Base-by-base conservation (phyloP, 305 asterid genomes). In the Solanum hybrid region DNA sequence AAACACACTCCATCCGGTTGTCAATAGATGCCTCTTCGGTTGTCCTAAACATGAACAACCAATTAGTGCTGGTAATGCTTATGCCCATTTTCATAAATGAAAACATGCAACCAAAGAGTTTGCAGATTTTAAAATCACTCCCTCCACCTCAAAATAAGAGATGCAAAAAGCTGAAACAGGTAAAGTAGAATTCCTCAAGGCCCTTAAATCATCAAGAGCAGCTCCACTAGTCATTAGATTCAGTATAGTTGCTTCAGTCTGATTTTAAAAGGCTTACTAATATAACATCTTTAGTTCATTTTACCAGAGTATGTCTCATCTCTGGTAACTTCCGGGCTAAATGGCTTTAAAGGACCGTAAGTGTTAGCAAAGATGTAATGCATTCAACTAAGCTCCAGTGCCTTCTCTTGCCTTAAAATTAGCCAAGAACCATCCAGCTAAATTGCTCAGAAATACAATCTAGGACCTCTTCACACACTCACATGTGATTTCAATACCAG, bases 1-100 rank as follows among this genome's bases (percentile, higher is more conserved):
- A 88, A 96, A 97, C 89, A 96, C 99, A 88, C 99, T 96, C 99
- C 99, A 96, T 88, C 99, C 99, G 20, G 99, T 96, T 78, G 98
- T 97, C 88, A 97, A 96, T 90, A 97, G 99, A 94, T 96, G 99
- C 92, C 99, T 94, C 93, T 96, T 96, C 36, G 99, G 99, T 95
- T 97, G 99, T 86, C 99, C 99, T 97, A 96, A 87, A 92, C 69
- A 82, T 38, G 46, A 82, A 27, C 8, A 79, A 12, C 35, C 37
- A 79, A 60, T 85, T 85, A 85, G 34, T 60, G 88, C 14, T n/a
- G 51, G 88, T 85, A 85, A 60, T 60, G 88, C 22, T 85, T 32
- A 13, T n/a, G 32, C n/a, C 88, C 24, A 85, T 56, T 84, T 85
- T 85, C 46, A 85, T 56, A 85, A 85, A 60, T 56, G 12, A 84